Conservation (phyloP, 2,329 filamentous ascomycete genomes). For the Fusarium sp. region DNA sequence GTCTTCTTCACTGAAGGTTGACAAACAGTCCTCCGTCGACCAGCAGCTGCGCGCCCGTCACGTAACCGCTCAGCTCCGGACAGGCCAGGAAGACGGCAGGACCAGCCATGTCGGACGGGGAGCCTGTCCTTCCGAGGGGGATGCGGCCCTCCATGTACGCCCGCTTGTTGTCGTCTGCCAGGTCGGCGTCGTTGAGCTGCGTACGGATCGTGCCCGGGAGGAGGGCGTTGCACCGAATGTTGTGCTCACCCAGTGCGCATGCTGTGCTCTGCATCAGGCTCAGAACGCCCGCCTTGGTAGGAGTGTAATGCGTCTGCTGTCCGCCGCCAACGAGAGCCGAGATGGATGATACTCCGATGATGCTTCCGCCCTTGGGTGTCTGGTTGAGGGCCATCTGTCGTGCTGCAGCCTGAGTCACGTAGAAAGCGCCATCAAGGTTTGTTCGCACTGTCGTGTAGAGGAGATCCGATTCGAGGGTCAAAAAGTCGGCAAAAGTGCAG, state of each 20-base stretch:
- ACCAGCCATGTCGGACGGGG: slow-evolving; percentile 76
- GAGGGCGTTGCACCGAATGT: slow-evolving; percentile 82
- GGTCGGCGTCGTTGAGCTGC: slow-evolving; percentile 82
- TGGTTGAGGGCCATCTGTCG: slow-evolving; percentile 75
- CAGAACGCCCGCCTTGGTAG: slow-evolving; percentile 83
- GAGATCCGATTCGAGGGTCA: slow-evolving; percentile 74
- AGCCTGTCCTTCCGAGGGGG: slow-evolving; percentile 76
- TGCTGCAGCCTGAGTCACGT: slow-evolving; percentile 83
- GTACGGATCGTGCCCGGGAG: slow-evolving; percentile 84
- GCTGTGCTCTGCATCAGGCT: slow-evolving; percentile 85
- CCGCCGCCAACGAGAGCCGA: slow-evolving; percentile 80
- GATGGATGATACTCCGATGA: slow-evolving; percentile 79
- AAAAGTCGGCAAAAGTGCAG: slow-evolving; percentile 86
- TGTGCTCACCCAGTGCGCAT: slow-evolving; percentile 76
- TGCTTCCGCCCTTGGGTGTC: slow-evolving; percentile 73
- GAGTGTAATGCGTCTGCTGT: slow-evolving; percentile 83
- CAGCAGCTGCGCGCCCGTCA: slow-evolving; percentile 81
- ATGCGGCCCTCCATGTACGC: slow-evolving; percentile 82
- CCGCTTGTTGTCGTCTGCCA: slow-evolving; percentile 82
- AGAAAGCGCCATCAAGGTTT: slow-evolving; percentile 90
- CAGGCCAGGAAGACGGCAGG: slow-evolving; percentile 86
- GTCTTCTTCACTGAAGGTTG: slow-evolving; percentile 72
- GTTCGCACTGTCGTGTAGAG: slow-evolving; percentile 76
- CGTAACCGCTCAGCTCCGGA: slow-evolving; percentile 78
- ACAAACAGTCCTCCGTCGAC: slow-evolving; percentile 92